Conservation (phyloP, 2,329 filamentous ascomycete species). For the Alternaria sp. region DNA sequence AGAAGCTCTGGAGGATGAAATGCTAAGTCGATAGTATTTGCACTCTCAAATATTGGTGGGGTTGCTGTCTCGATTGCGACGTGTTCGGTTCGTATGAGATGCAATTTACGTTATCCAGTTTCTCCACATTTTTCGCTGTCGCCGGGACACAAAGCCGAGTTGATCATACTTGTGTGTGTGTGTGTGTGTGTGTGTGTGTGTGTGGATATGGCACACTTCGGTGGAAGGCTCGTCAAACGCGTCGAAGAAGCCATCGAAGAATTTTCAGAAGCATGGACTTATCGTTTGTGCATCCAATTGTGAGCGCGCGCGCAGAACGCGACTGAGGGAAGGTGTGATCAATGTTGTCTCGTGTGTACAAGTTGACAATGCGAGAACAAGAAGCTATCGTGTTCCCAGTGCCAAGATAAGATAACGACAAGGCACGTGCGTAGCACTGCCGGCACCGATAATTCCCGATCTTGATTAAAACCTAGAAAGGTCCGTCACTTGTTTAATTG, state of each 20-base stretch:
- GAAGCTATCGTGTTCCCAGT: background rate
- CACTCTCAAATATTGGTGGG: background rate
- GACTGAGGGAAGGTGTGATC: background rate
- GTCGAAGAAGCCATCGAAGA: background rate
- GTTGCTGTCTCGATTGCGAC: background rate
- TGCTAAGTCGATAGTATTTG: background rate
- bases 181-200: too few species aligned
- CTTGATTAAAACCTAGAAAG: background rate
- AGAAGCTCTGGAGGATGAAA: slow-evolving; percentile 1
- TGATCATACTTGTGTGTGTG: background rate
- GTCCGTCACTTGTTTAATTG: background rate
- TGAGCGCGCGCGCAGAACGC: background rate
- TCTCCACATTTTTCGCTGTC: background rate
- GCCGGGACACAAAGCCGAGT: background rate
- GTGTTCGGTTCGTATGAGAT: background rate
- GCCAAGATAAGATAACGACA: background rate
- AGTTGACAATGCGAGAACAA: background rate
- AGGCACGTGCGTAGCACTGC: slow-evolving; percentile 11
- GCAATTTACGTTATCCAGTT: background rate
- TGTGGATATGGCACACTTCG: background rate
- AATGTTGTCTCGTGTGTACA: background rate
- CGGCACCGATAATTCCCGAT: background rate
- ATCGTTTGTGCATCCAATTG: background rate
- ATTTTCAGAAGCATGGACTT: background rate
- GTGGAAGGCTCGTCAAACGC: background rate